Evolutionary conservation across 225 moss, liverwort and hornwort species (phyloP), one percentile per base, ranked within the genome.

Genomic region (Physcomitrium patens): DNA sequence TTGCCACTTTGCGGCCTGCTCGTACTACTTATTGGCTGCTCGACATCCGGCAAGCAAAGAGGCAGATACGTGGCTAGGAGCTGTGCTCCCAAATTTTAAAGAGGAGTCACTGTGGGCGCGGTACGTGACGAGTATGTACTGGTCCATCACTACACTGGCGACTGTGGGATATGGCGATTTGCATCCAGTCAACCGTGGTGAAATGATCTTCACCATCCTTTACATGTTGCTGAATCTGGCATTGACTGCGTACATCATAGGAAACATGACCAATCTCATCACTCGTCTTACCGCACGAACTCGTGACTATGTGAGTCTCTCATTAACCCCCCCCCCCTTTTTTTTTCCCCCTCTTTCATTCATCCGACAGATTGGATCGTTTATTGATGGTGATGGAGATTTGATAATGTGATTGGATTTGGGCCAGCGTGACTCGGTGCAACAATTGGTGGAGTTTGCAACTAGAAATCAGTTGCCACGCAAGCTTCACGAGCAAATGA

Each of bases 221-320:
- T 97, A 90, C 77, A 93, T 92, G 97, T 72, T 97, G 31, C 78
- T 94, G 41, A 97, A 97, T 75, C 75, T 97, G 77, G 90, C 91
- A 17, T 79, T 99, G 68, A 95, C 95, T 13, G 86, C 99, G 11
- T 99, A 99, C 67, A 89, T 95, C 12, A 95, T 99, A 78, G 99
- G 99, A 64, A 97, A 99, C 57, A 99, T 99, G 99, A 99, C 99
- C 74, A 95, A 89, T 82, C 93, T 99, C 15, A 91, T 99, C 71
- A 93, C 95, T 67, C 88, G 93, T 52, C 70, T 95, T 48, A 99
- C 99, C 12, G 81, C 89, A 42, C 87, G 95, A 43, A 99, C 99
- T 42, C 91, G 99, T 63, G 56, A 88, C 8, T 99, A 93, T 84
- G 96, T 96, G 78, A 91, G 94, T 26, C 58, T 54, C 72, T 63